Percentiles rank a stretch among this genome's conserved stretches.
Evolutionary conservation across 768 basidiomycete species (phyloP).

Genomic region (Pulveroboletus ravenelii): DNA sequence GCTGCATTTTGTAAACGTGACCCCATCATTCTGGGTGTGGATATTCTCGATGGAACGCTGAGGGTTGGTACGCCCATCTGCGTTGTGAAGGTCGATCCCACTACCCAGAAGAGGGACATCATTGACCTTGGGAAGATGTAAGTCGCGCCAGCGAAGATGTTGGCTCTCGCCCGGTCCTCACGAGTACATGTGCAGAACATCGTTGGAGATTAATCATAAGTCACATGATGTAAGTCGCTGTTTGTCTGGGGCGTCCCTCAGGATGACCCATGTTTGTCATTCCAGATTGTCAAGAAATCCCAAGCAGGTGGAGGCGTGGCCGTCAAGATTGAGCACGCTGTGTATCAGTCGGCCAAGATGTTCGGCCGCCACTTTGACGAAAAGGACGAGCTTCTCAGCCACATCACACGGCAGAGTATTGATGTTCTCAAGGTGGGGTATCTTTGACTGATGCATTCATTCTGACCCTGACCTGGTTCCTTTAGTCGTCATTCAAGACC

Average conservation of each 20-base stretch:
- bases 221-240: conserved; percentile 56
- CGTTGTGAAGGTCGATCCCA: conserved; percentile 88
- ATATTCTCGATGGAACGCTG: conserved; percentile 89
- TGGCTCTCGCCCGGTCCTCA: conserved; percentile 1
- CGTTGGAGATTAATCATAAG: conserved; percentile 97
- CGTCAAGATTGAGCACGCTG: conserved; percentile 96
- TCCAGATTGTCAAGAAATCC: conserved; percentile 82
- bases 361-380: conserved; percentile 96
- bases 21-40: conserved; percentile 95
- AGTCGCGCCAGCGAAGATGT: conserved; percentile 25
- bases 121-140: conserved; percentile 93
- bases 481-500: conserved; percentile 76
- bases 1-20: conserved; percentile 96
- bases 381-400: conserved; percentile 89
- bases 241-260: background rate
- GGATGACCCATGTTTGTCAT: background rate
- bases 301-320: conserved; percentile 97
- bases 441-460: background rate
- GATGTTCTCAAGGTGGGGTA: conserved; percentile 82
- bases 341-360: conserved; percentile 93
- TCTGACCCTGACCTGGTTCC: conserved; percentile 3
- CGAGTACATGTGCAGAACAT: conserved; percentile 54
- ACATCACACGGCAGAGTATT: conserved; percentile 88
- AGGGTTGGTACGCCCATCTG: conserved; percentile 92
- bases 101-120: conserved; percentile 85